Percentiles rank a stretch among this genome's conserved stretches.
These are phyloP conservation scores for Metarhizium humberi DNA, from an alignment of 2,329 filamentous ascomycete genomes.

Conservation along the genomic window DNA sequence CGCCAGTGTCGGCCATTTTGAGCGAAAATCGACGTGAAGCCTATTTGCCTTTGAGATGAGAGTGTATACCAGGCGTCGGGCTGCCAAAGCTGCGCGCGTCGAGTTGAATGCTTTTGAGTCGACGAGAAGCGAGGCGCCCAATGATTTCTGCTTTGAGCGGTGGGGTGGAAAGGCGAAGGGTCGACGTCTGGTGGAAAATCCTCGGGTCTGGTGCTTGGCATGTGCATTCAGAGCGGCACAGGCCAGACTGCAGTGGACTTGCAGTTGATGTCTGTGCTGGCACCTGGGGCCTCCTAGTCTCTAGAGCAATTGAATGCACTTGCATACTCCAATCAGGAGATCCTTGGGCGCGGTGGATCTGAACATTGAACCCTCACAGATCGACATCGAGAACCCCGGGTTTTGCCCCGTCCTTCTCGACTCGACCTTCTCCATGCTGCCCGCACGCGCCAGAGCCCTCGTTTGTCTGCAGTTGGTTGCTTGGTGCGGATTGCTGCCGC, in stretches of 20 bases:
- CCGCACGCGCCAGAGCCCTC: no score
- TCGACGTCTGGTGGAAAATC: not conserved
- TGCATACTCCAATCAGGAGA: no score
- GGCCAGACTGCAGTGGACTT: no score
- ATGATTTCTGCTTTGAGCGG: constrained; percentile 1
- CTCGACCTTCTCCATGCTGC: no score
- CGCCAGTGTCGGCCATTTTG: constrained; percentile 74
- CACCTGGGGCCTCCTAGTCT: no score
- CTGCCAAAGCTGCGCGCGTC: not conserved
- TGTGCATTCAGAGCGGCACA: not conserved
- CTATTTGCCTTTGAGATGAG: not conserved
- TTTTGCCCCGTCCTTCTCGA: no score
- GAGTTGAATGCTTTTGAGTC: not conserved
- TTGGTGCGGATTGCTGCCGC: not conserved
- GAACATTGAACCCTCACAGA: no score
- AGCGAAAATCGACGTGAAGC: not conserved
- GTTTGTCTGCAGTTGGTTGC: not conserved
- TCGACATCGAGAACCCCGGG: no score
- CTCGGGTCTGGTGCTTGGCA: not conserved
- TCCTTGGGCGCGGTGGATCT: no score
- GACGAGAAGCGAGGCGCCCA: not conserved
- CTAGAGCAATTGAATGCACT: no score
- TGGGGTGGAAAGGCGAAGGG: not conserved
- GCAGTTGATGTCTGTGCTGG: no score
- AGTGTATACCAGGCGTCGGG: not conserved